These are phyloP conservation scores for Fusarium decemcellulare DNA, from an alignment of 2,329 filamentous ascomycete genomes.

Conservation along the genomic window DNA sequence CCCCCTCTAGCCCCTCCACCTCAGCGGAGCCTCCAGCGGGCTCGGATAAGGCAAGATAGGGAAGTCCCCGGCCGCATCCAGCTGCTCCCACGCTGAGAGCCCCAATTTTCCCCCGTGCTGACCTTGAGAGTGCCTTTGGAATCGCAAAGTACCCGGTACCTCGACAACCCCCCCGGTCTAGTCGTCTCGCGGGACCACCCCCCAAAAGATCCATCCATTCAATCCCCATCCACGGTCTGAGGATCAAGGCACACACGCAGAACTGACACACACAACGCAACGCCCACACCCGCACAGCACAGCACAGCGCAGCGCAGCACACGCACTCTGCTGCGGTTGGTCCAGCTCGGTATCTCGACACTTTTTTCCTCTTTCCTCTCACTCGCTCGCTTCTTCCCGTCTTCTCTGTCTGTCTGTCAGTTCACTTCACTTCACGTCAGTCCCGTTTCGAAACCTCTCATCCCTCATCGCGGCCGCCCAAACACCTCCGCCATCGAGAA, in stretches of 20 bases:
- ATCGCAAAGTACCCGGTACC: constrained; percentile 27
- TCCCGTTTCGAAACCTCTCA: constrained; percentile 20
- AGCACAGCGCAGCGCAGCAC: constrained; percentile 20
- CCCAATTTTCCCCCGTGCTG: constrained; percentile 18
- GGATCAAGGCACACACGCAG: constrained; percentile 39
- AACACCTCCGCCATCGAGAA: no score
- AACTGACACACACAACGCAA: constrained; percentile 39
- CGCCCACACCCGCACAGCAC: constrained; percentile 13
- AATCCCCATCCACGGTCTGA: constrained; percentile 34
- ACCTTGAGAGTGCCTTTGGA: neutral
- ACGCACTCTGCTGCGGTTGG: constrained; percentile 35
- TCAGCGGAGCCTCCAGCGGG: constrained; percentile 2
- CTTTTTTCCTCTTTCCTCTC: constrained; percentile 17
- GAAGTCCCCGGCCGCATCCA: constrained; percentile 5
- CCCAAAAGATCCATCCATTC: constrained; percentile 35
- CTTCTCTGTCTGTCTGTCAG: constrained; percentile 23
- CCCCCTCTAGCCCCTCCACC: neutral
- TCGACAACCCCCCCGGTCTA: constrained; percentile 9
- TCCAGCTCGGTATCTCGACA: constrained; percentile 10
- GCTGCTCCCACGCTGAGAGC: neutral
- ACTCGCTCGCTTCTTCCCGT: constrained; percentile 30
- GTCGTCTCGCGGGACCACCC: constrained; percentile 14
- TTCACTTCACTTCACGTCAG: constrained; percentile 19
- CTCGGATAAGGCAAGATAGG: neutral
- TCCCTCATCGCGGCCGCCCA: neutral